Evolutionary conservation across 2,329 filamentous ascomycete species (phyloP), one percentile per base, ranked within the genome.

Genomic region (Colletotrichum sp.): DNA sequence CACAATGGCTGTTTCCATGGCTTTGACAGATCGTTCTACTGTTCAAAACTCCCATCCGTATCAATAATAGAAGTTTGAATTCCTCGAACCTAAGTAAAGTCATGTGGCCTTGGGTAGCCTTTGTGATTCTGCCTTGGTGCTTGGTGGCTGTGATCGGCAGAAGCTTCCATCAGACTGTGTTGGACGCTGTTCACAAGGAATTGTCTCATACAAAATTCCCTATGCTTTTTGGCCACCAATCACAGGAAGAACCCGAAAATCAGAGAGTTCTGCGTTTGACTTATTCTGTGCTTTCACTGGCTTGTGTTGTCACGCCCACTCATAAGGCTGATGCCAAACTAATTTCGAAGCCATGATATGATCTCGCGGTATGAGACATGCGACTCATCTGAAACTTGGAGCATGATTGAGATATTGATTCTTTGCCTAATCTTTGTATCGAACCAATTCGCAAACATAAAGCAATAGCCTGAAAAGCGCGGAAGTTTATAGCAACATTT

Each of bases 151-250:
- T 21, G 6, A 52, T 13, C 12, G 44, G 18, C 16, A 44, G 36
- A 18, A 18, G 8, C 39, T 49, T 39, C 5, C 16, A 12, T n/a
- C 12, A 4, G 16, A 44, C n/a, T 7, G n/a, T 0, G 5, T 24
- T 21, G n/a, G 4, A 52, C n/a, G 6, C n/a, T 21, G 44, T 13
- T 3, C 3, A 21, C 10, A 5, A 21, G 44, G 4, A 21, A 52
- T 6, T 52, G 10, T 52, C 44, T 13, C 10, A 52, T 52, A 10
- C 16, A 44, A n/a, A 12, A 5, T 3, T 49, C n/a, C n/a, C 44
- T 21, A 2, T 0, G n/a, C 10, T 21, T 49, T n/a, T 12, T 7
- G 10, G 6, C n/a, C n/a, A 21, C 18, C 6, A 49, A 21, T 21
- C 10, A 12, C 44, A 49, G 10, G n/a, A 49, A 21, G 10, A n/a